These are phyloP conservation scores for Nematocida displodere DNA, from an alignment of 371 early-diverging fungal species.

Conservation along the genomic window DNA sequence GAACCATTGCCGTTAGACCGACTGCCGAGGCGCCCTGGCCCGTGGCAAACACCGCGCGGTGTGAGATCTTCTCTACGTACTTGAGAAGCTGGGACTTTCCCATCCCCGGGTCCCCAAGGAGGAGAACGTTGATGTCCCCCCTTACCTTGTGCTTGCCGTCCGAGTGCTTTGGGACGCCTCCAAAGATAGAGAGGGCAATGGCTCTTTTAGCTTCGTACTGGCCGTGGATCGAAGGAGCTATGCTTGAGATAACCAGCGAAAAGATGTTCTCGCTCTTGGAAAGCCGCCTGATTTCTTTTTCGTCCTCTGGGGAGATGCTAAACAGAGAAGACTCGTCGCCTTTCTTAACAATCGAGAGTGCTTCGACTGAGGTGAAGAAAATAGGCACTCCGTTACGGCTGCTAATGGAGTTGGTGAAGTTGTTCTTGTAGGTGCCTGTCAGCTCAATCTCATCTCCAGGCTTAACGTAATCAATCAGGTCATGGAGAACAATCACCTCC, in stretches of 20 bases:
- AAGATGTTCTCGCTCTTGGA: constrained; percentile 75
- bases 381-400: constrained; percentile 74
- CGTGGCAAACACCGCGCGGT: constrained; percentile 90
- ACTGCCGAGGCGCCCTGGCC: constrained; percentile 98
- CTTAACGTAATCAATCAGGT: constrained; percentile 86
- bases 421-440: constrained; percentile 91
- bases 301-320: constrained; percentile 81
- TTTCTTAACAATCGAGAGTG: constrained; percentile 77
- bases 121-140: constrained; percentile 94
- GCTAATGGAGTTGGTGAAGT: constrained; percentile 70
- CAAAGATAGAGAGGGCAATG: constrained; percentile 86
- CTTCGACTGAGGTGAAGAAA: constrained; percentile 88
- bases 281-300: constrained; percentile 72
- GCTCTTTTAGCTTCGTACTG: constrained; percentile 90
- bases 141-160: constrained; percentile 73
- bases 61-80: constrained; percentile 85
- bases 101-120: constrained; percentile 97
- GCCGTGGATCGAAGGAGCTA: constrained; percentile 98
- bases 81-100: constrained; percentile 97
- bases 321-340: constrained; percentile 77
- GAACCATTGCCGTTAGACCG: constrained; percentile 94
- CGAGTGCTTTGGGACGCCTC: constrained; percentile 85
- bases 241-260: constrained; percentile 78
- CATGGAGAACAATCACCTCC: constrained; percentile 87
- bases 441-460: constrained; percentile 97